Base-by-base conservation (phyloP, 83 land plant species). In the Picea abies region DNA sequence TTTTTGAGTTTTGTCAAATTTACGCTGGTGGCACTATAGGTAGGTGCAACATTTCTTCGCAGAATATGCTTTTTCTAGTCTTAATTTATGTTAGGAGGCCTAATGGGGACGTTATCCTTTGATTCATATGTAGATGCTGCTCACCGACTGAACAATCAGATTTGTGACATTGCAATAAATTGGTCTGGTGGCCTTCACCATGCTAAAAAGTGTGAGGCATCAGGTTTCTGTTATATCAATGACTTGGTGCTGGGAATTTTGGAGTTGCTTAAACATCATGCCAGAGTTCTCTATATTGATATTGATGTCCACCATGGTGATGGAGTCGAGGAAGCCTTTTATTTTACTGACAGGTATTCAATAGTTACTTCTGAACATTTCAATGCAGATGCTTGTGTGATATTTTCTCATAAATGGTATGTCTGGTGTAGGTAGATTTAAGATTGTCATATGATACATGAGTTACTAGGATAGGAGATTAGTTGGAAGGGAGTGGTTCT, bases 151-250 rank as follows among this genome's bases (percentile, higher is more conserved):
- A 98, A 98, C 80, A 86, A 93, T 78, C 85, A 90, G 82, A 88
- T 91, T 23, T 93, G 95, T 90, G 99, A 98, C 69, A 94, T 98
- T 84, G 99, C 99, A 29, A 98, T 98, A 82, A 98, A 98, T 75
- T 98, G 99, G 99, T 96, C 99, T 67, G 99, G 99, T 83, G 99
- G 99, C 5, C 88, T 98, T 80, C 99, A 96, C 86, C 99, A 98
- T 88, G 99, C 99, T 47, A 98, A 93, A 85, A 98, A 98, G 86
- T 93, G 97, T 82, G 96, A 89, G 78, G 99, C 99, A n/a, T 97
- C 98, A 47, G 99, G 99, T 10, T 97, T 97, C 82, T 97, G 99
- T 82, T 97, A 97, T 86, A 96, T 98, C 22, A 98, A 98, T 88
- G 99, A 98, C 85, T 84, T 98, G 82, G 99, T 98, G n/a, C 85